Percentiles rank a stretch among this genome's conserved stretches.
phyloP scores from a whole-genome alignment of 345 rosid species.

The Melaleuca alternifolia region DNA sequence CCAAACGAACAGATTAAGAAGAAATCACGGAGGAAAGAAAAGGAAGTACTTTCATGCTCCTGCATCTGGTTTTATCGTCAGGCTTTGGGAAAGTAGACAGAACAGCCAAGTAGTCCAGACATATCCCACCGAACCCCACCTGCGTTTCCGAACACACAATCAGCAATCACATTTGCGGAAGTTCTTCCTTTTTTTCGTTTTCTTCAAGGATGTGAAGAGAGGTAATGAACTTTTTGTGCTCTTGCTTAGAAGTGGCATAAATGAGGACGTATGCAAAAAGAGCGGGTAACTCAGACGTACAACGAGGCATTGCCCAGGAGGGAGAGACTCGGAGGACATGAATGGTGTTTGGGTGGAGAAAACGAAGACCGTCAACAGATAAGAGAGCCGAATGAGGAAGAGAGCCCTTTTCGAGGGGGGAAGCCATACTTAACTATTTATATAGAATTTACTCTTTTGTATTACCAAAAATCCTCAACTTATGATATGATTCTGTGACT shows the following conservation, averaged over 20 bases:
- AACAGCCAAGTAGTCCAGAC: conserved; percentile 5
- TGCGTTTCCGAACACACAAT: neutral
- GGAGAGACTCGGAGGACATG: neutral
- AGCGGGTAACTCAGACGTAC: neutral
- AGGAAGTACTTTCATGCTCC: conserved; percentile 6
- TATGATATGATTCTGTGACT: no score
- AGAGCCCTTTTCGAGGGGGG: neutral
- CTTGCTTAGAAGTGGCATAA: neutral
- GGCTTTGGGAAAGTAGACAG: conserved; percentile 5
- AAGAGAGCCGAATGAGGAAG: neutral
- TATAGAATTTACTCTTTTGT: neutral
- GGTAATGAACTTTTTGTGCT: neutral
- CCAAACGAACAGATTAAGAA: neutral
- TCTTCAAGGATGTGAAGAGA: neutral
- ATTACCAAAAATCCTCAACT: no score
- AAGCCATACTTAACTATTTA: neutral
- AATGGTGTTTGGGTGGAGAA: neutral
- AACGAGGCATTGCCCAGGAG: neutral
- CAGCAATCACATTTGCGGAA: neutral
- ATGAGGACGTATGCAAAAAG: neutral
- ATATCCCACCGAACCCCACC: conserved; percentile 8
- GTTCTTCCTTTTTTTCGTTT: fast-evolving
- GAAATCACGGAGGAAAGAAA: neutral
- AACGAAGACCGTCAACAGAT: neutral
- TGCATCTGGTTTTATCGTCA: conserved; percentile 6